Percentiles rank a stretch among this genome's conserved stretches.
Evolutionary conservation across 352 stramenopile genomes (phyloP).

Genomic region (Bremia lactucae): DNA sequence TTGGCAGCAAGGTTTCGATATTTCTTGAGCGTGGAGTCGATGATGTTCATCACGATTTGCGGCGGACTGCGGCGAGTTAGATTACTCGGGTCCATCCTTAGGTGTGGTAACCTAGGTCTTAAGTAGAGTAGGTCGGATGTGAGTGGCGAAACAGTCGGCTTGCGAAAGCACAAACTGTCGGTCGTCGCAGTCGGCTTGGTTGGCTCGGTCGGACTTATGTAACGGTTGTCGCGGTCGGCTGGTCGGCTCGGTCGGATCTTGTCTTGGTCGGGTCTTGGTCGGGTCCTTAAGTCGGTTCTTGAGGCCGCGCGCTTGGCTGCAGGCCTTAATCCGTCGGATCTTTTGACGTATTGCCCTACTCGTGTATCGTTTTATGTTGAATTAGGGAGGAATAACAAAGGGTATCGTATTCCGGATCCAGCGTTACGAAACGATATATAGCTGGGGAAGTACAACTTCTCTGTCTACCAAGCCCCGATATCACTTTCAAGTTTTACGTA

Average conservation of each 20-base stretch:
- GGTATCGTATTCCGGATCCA: too few relatives aligned
- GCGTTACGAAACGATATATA: background rate
- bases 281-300: background rate
- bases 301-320: background rate
- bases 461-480: background rate
- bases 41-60: background rate
- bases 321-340: background rate
- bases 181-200: background rate
- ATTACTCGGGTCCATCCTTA: background rate
- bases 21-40: too few relatives aligned
- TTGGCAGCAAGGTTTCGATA: background rate
- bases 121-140: background rate
- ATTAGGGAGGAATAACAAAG: background rate
- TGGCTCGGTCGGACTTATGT: background rate
- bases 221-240: background rate
- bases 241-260: background rate
- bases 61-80: background rate
- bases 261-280: background rate
- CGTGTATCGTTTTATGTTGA: background rate
- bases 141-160: background rate
- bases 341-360: background rate
- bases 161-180: background rate
- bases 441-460: background rate
- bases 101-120: background rate
- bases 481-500: background rate